Conservation (phyloP, 1,284 basidiomycete genomes). For the Xerocomus amazonicus region DNA sequence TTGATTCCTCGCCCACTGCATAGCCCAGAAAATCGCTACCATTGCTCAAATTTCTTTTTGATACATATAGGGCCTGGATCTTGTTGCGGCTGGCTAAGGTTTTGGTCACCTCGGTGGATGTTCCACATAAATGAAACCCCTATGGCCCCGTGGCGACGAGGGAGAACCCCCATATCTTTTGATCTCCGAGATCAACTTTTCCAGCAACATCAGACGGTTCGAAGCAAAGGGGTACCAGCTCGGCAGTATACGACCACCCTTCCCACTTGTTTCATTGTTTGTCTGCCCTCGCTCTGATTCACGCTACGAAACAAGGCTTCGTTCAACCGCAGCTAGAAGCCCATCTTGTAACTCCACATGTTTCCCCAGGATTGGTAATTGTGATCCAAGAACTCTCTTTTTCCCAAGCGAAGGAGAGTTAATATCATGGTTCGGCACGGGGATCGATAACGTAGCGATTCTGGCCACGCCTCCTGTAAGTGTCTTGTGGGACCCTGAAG, state of each 20-base stretch:
- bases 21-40: too few relatives aligned
- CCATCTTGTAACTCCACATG: background rate
- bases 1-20: too few relatives aligned
- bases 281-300: slow-evolving; percentile 8
- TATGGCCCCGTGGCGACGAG: too few relatives aligned
- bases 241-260: background rate
- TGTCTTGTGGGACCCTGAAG: slow-evolving; percentile 12
- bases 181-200: too few relatives aligned
- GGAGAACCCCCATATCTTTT: too few relatives aligned
- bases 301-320: background rate
- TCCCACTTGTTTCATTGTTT: background rate
- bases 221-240: too few relatives aligned
- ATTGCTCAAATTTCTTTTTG: too few relatives aligned
- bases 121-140: too few relatives aligned
- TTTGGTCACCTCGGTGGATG: too few relatives aligned
- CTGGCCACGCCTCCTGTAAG: background rate
- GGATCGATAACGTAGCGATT: slow-evolving; percentile 11
- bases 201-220: too few relatives aligned
- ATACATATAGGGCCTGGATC: too few relatives aligned
- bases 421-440: slow-evolving; percentile 6
- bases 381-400: slow-evolving; percentile 6
- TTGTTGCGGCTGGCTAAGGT: too few relatives aligned
- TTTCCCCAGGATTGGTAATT: slow-evolving; percentile 8
- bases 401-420: slow-evolving; percentile 6
- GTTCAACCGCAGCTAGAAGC: background rate